phyloP scores from a whole-genome alignment of 331 rosid species.

The Cucumis variabilis region DNA sequence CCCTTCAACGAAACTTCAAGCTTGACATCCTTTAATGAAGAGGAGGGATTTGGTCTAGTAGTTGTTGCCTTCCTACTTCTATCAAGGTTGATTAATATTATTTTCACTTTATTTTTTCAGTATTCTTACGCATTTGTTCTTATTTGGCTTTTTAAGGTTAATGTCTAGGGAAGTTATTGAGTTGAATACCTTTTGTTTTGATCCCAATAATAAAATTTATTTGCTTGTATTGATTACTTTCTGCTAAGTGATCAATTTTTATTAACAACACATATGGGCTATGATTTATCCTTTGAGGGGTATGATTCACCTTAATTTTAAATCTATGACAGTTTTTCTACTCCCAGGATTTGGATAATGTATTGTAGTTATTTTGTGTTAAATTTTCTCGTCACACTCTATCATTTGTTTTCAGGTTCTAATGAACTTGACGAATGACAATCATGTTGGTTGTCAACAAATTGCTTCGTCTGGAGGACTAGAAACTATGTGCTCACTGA shows the following conservation, averaged over 20 bases:
- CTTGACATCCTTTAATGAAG: conserved; percentile 53
- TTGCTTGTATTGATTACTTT: conserved; percentile 3
- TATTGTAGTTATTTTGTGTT: not conserved
- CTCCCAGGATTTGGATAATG: not conserved
- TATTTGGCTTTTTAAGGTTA: not conserved
- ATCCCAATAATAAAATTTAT: not conserved
- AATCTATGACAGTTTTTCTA: not conserved
- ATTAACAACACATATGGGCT: not conserved
- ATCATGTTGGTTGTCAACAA: conserved; percentile 89
- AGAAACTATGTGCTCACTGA: too few relatives aligned
- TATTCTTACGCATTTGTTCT: not conserved
- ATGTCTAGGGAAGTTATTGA: not conserved
- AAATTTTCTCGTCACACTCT: conserved; percentile 7
- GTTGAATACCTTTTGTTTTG: conserved; percentile 7
- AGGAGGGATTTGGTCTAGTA: conserved; percentile 60
- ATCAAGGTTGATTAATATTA: conserved; percentile 65
- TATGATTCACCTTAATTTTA: not conserved
- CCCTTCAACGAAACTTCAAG: conserved; percentile 45
- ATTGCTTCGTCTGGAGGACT: conserved; percentile 85
- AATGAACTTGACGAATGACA: conserved; percentile 98
- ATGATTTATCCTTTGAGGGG: not conserved
- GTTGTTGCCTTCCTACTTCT: conserved; percentile 89
- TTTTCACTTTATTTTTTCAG: conserved; percentile 26
- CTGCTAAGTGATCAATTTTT: not conserved
- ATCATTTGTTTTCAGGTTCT: conserved; percentile 70